phyloP scores from a whole-genome alignment of 495 filamentous ascomycete genomes.

The Cladorrhinum samala region DNA sequence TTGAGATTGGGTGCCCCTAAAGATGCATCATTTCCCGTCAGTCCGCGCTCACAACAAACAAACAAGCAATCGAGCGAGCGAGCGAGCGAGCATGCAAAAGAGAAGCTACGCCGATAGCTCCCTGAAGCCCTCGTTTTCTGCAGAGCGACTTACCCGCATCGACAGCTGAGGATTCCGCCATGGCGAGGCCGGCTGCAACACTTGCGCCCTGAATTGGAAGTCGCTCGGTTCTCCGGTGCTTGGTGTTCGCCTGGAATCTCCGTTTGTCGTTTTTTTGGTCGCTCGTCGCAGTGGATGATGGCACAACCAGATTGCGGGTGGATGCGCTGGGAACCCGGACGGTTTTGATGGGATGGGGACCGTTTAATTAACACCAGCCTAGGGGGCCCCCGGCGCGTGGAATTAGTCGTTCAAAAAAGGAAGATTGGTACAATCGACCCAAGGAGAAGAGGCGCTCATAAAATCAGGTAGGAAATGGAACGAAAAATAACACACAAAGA shows the following conservation, averaged over 20 bases:
- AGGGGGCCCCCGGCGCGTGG: neutral
- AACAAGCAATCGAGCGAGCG: too few relatives aligned
- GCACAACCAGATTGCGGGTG: neutral
- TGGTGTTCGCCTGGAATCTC: neutral
- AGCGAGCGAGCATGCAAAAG: too few relatives aligned
- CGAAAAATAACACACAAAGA: neutral
- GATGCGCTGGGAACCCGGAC: neutral
- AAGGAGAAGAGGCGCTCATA: too few relatives aligned
- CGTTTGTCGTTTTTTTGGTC: neutral
- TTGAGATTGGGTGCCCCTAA: conserved; percentile 67
- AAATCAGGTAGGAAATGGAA: too few relatives aligned
- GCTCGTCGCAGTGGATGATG: neutral
- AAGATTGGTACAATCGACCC: too few relatives aligned
- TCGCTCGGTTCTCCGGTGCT: neutral
- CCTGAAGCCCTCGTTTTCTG: too few relatives aligned
- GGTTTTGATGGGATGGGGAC: neutral
- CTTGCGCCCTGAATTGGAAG: conserved; percentile 1
- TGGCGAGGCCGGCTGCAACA: conserved; percentile 17
- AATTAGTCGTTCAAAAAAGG: neutral
- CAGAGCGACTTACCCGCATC: conserved; percentile 21
- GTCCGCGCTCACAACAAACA: neutral
- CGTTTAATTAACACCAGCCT: neutral
- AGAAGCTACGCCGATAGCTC: too few relatives aligned
- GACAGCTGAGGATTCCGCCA: conserved; percentile 26
- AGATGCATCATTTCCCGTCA: conserved; percentile 2